These are phyloP conservation scores for Trichoderma parareesei DNA, from an alignment of 495 filamentous ascomycete species.

Conservation along the genomic window DNA sequence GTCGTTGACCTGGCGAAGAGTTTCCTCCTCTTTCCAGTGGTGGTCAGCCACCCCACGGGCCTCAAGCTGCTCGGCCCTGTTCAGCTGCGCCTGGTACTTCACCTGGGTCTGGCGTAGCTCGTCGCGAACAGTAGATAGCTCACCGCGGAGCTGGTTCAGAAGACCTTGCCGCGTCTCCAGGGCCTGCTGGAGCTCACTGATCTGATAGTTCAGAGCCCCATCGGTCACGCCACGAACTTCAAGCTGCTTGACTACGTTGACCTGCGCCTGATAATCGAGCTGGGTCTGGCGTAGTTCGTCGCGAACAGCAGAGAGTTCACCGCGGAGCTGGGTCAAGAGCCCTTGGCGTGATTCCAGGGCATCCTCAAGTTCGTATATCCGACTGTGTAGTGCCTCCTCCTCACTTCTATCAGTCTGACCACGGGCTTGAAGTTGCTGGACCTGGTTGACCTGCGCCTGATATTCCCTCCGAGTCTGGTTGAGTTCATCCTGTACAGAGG, in stretches of 20 bases:
- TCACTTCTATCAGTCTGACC: conserved; percentile 27
- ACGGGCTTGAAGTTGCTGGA: conserved; percentile 26
- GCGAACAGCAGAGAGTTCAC: conserved; percentile 46
- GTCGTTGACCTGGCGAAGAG: conserved; percentile 37
- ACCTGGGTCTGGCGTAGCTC: conserved; percentile 65
- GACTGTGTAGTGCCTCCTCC: conserved; percentile 27
- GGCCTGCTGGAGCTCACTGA: conserved; percentile 37
- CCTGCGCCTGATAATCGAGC: conserved; percentile 57
- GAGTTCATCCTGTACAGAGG: conserved; percentile 59
- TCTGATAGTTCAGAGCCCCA: conserved; percentile 28
- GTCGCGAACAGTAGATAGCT: conserved; percentile 52
- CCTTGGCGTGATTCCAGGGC: conserved; percentile 36
- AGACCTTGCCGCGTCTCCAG: conserved; percentile 36
- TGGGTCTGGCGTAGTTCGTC: conserved; percentile 70
- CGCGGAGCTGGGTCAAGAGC: conserved; percentile 34
- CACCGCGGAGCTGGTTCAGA: conserved; percentile 33
- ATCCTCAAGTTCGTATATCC: conserved; percentile 38
- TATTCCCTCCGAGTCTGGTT: conserved; percentile 60
- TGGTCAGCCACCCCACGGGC: conserved; percentile 20
- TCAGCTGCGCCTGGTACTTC: conserved; percentile 56
- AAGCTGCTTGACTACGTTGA: conserved; percentile 45
- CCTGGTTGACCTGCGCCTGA: conserved; percentile 56
- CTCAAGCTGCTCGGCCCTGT: conserved; percentile 41
- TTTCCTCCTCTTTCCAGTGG: conserved; percentile 32
- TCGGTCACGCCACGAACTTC: conserved; percentile 22